Percentiles rank a stretch among this genome's conserved stretches.
Evolutionary conservation across 75 land plant genomes (phyloP).

Genomic region (Gnetum montanum): DNA sequence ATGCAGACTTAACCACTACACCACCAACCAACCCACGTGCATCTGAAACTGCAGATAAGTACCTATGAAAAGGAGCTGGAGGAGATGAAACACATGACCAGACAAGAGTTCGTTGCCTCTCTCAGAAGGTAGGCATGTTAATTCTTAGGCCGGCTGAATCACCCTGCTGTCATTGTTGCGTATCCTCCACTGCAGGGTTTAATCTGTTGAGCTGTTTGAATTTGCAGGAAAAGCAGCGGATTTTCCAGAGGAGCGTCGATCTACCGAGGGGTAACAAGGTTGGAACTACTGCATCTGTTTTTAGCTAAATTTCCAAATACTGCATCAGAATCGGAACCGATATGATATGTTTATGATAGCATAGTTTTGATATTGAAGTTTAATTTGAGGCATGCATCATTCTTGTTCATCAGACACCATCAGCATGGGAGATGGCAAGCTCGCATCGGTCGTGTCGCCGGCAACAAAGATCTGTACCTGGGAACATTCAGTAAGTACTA

Average conservation of each 20-base stretch:
- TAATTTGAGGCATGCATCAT: background rate
- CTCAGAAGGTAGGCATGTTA: conserved; percentile 53
- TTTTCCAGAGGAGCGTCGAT: conserved; percentile 86
- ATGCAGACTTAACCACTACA: no score
- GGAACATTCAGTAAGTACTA: conserved; percentile 74
- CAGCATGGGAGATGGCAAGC: conserved; percentile 93
- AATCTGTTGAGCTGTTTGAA: background rate
- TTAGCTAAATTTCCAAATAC: background rate
- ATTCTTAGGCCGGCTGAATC: background rate
- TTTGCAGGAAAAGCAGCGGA: conserved; percentile 78
- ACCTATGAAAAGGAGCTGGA: conserved; percentile 87
- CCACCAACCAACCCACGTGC: no score
- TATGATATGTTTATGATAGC: background rate
- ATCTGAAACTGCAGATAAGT: conserved; percentile 39
- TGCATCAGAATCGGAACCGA: background rate
- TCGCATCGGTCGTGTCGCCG: conserved; percentile 84
- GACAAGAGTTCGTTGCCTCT: conserved; percentile 93
- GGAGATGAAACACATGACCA: conserved; percentile 95
- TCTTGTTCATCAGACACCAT: conserved; percentile 47
- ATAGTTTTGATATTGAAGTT: background rate
- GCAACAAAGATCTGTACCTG: conserved; percentile 74
- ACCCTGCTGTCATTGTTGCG: background rate
- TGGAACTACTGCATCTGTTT: background rate
- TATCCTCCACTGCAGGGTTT: no score
- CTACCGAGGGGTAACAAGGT: conserved; percentile 86